These are phyloP conservation scores for Draba incana DNA, from an alignment of 345 rosid species.

Conservation along the genomic window DNA sequence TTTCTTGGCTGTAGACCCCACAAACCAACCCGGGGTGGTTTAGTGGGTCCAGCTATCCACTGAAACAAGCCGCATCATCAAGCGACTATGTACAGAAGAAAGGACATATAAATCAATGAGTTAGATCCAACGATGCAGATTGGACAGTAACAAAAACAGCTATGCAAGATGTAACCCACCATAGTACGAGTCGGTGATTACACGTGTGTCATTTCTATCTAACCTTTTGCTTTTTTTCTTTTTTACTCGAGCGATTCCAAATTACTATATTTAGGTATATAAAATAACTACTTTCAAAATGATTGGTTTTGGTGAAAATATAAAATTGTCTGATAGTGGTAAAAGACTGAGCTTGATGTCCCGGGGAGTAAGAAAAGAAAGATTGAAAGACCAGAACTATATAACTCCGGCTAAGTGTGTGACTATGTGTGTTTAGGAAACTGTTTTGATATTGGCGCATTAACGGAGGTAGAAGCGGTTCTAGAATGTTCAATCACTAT, in stretches of 20 bases:
- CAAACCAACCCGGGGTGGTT: constrained; percentile 11
- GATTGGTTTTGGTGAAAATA: too few species aligned
- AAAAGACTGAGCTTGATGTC: too few species aligned
- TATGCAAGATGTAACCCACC: constrained; percentile 10
- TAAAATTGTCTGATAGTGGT: too few species aligned
- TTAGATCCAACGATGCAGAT: constrained; percentile 34
- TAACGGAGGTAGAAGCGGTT: too few species aligned
- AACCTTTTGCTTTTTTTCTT: not conserved
- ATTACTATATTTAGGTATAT: too few species aligned
- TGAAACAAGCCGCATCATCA: constrained; percentile 37
- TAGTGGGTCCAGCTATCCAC: constrained; percentile 33
- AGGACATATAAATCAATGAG: not conserved
- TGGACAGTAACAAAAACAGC: constrained; percentile 4
- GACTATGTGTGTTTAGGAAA: too few species aligned
- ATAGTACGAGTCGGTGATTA: constrained; percentile 27
- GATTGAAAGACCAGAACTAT: too few species aligned
- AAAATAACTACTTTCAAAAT: too few species aligned
- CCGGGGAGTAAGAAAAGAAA: too few species aligned
- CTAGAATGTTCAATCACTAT: too few species aligned
- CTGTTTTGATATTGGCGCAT: too few species aligned
- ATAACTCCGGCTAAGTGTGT: too few species aligned
- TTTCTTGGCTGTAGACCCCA: not conserved
- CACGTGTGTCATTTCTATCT: constrained; percentile 31
- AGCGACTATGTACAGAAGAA: constrained; percentile 33
- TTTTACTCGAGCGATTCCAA: not conserved